These are phyloP conservation scores for Lactarius indigo DNA, from an alignment of 768 basidiomycete genomes.

Conservation along the genomic window DNA sequence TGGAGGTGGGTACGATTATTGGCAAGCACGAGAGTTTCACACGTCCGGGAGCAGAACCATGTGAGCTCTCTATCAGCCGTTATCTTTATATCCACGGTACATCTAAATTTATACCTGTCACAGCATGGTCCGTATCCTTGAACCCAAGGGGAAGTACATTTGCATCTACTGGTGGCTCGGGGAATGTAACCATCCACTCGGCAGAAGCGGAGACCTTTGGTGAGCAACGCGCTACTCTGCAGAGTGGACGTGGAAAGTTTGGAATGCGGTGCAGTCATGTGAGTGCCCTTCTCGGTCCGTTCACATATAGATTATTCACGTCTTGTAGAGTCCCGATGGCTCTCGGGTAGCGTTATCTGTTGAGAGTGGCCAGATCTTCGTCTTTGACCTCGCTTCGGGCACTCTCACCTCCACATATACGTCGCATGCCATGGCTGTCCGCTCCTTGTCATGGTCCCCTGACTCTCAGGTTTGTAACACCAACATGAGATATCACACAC, in stretches of 20 bases:
- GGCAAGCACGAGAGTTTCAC: slow-evolving; percentile 74
- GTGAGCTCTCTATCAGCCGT: slow-evolving; percentile 42
- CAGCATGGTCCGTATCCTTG: slow-evolving; percentile 84
- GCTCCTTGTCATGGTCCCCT: slow-evolving; percentile 83
- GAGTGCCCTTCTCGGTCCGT: slow-evolving; percentile 30
- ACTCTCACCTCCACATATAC: slow-evolving; percentile 68
- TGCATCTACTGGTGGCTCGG: slow-evolving; percentile 67
- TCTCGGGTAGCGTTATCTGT: slow-evolving; percentile 74
- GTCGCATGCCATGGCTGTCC: slow-evolving; percentile 87
- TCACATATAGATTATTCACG: slow-evolving; percentile 3
- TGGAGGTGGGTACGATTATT: slow-evolving; percentile 55
- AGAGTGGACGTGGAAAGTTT: slow-evolving; percentile 71
- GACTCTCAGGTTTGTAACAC: slow-evolving; percentile 70
- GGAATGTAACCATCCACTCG: slow-evolving; percentile 72
- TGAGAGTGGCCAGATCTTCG: slow-evolving; percentile 83
- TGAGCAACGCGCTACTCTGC: slow-evolving; percentile 50
- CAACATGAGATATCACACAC: slow-evolving; percentile 2
- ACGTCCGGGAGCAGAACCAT: slow-evolving; percentile 59
- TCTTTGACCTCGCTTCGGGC: slow-evolving; percentile 75
- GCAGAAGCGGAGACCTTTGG: slow-evolving; percentile 66
- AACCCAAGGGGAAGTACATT: slow-evolving; percentile 72
- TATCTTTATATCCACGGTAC: neutral
- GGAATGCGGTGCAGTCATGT: slow-evolving; percentile 75
- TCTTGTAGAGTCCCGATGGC: slow-evolving; percentile 85
- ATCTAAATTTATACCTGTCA: neutral